These are phyloP conservation scores for Ceratobasidium sp. DNA, from an alignment of 1,284 basidiomycete species.

Conservation along the genomic window DNA sequence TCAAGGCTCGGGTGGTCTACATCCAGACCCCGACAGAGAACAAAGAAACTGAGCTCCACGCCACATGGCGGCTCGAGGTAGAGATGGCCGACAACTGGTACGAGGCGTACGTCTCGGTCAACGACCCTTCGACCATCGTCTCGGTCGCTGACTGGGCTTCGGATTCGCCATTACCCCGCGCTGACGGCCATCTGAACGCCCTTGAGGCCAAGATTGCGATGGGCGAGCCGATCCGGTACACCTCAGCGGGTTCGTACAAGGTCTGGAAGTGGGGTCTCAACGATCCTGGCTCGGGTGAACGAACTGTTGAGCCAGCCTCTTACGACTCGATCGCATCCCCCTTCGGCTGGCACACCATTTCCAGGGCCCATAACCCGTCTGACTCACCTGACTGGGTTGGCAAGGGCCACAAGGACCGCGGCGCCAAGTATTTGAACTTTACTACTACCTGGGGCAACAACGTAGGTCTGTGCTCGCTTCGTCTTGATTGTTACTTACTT, in stretches of 20 bases:
- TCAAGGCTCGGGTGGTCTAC: constrained; percentile 76
- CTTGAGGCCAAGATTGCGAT: constrained; percentile 52
- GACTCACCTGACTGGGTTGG: constrained; percentile 45
- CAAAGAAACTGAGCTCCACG: constrained; percentile 64
- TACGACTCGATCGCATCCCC: constrained; percentile 82
- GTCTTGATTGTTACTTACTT: constrained; percentile 27
- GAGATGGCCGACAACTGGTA: constrained; percentile 91
- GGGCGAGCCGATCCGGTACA: constrained; percentile 54
- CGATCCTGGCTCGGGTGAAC: constrained; percentile 72
- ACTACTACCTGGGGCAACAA: constrained; percentile 92
- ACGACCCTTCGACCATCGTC: constrained; percentile 73
- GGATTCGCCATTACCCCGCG: constrained; percentile 59
- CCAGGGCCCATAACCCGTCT: constrained; percentile 64
- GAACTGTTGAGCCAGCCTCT: constrained; percentile 68
- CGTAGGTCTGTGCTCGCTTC: constrained; percentile 58
- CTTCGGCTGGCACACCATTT: constrained; percentile 82
- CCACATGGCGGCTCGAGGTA: constrained; percentile 83
- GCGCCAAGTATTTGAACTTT: constrained; percentile 65
- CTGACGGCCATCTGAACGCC: constrained; percentile 55
- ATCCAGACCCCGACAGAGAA: constrained; percentile 73
- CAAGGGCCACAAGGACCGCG: constrained; percentile 47
- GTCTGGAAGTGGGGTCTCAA: constrained; percentile 81
- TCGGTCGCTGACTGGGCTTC: constrained; percentile 87
- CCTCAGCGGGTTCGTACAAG: constrained; percentile 66
- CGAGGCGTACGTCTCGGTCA: constrained; percentile 73